Percentiles rank a stretch among this genome's conserved stretches.
Evolutionary conservation across 2,329 filamentous ascomycete species (phyloP).

Genomic region (Albifimbria verrucaria): DNA sequence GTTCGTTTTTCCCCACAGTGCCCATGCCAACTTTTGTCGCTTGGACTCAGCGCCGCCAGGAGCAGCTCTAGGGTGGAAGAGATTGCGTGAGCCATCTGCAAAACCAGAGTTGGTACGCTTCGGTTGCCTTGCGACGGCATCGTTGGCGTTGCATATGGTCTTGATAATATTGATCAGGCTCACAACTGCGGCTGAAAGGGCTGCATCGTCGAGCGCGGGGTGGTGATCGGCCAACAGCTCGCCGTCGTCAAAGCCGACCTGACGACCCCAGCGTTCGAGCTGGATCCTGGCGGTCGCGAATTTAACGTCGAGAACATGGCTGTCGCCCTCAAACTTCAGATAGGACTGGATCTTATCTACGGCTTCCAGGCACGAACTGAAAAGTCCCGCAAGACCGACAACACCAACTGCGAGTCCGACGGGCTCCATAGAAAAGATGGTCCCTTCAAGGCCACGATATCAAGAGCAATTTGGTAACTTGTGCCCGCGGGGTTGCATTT

Average conservation of each 20-base stretch:
- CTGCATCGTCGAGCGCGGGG: background rate
- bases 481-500: no score
- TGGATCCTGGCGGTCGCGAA: conserved; percentile 11
- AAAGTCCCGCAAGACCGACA: conserved; percentile 15
- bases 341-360: conserved; percentile 13
- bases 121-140: background rate
- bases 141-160: background rate
- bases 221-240: background rate
- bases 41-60: background rate
- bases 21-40: background rate
- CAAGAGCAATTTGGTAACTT: no score
- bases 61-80: background rate
- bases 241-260: conserved; percentile 12
- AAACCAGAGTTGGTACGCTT: background rate
- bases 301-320: conserved; percentile 4
- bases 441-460: no score
- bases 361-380: conserved; percentile 17
- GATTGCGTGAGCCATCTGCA: background rate
- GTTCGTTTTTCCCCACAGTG: background rate
- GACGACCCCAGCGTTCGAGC: conserved; percentile 17
- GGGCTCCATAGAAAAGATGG: conserved; percentile 12
- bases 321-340: conserved; percentile 9
- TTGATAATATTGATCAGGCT: conserved; percentile 3
- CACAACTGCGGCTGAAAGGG: background rate
- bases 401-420: conserved; percentile 13